Evolutionary conservation across 2,329 filamentous ascomycete genomes (phyloP), one percentile per base, ranked within the genome.

Genomic region (Fonsecaea multimorphosa): DNA sequence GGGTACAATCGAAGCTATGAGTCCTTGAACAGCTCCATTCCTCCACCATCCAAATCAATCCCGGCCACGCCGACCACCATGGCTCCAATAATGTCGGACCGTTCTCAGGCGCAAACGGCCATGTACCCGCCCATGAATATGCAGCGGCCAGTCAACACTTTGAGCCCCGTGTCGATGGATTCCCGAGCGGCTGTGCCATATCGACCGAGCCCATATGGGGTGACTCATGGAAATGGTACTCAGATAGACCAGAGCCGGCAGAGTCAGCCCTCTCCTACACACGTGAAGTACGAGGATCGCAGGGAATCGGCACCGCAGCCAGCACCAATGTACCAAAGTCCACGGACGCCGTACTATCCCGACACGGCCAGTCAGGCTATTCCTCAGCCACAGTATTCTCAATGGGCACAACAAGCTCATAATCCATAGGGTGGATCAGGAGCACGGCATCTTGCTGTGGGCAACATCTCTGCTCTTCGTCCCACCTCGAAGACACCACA

Each of bases 101-200:
- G 71, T 24, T 24, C 40, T 22, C 70, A 68, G 46, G 27, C 64
- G 6, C 66, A 67, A 46, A 24, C 68, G 4, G 34, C 63, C 16
- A 71, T 73, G 70, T 73, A 72, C 60, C 70, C 71, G 19, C 70
- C 70, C 4, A 69, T 71, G 54, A 72, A 32, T 55, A 70, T 72
- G 64, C 67, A 70, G 56, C 56, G 70, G 32, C 69, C 70, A 9
- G 64, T 72, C n/a, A 68, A 68, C 36, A 66, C 66, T 32, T 56
- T 71, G 46, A 73, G 70, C 58, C 71, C 71, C 29, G 70, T 71
- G 6, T 67, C 68, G 9, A 66, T 72, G 63, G 72, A 73, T 34
- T 62, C 65, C 1, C 61, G 71, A 55, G 67, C 63, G 22, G 46
- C 31, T 44, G 64, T 68, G 31, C 55, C 68, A 29, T 72, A 73